Percentiles rank a stretch among this genome's conserved stretches.
phyloP scores from a whole-genome alignment of 2,329 filamentous ascomycete species.

The Arthroderma sp. region DNA sequence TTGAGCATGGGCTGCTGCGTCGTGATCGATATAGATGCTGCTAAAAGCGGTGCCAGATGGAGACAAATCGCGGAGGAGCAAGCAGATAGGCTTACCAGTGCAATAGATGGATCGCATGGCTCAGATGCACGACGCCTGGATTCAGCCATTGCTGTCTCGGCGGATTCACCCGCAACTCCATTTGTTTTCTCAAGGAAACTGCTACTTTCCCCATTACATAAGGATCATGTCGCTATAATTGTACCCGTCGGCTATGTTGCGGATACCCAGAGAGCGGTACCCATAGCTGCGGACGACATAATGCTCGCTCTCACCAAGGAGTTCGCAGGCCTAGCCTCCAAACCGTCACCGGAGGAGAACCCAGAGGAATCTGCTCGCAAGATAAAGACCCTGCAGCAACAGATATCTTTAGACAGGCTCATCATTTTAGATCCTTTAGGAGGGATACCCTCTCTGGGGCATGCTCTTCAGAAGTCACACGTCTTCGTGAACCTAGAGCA shows the following conservation, averaged over 20 bases:
- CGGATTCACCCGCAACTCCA: constrained; percentile 21
- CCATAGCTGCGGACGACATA: constrained; percentile 47
- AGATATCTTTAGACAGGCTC: constrained; percentile 63
- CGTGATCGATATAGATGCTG: constrained; percentile 50
- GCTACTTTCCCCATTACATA: constrained; percentile 51
- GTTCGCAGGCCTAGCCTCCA: constrained; percentile 53
- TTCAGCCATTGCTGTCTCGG: constrained; percentile 34
- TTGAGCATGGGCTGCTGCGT: constrained; percentile 73
- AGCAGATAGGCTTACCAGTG: constrained; percentile 58
- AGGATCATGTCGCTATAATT: constrained; percentile 59
- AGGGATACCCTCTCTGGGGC: constrained; percentile 58
- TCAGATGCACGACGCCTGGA: constrained; percentile 58
- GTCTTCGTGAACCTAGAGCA: constrained; percentile 91
- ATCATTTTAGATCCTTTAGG: constrained; percentile 81
- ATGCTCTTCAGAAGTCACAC: constrained; percentile 48
- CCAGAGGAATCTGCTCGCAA: constrained; percentile 26
- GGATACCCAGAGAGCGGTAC: constrained; percentile 34
- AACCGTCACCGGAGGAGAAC: constrained; percentile 31
- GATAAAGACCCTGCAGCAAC: constrained; percentile 31
- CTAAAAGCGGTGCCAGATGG: constrained; percentile 18
- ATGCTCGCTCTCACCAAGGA: constrained; percentile 65
- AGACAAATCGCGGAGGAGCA: constrained; percentile 45
- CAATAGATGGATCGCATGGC: constrained; percentile 56
- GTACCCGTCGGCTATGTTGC: constrained; percentile 49
- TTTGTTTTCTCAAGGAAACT: constrained; percentile 34